Evolutionary conservation across 169 alveolate species (phyloP), one percentile per base, ranked within the genome.

Genomic region (Cryptosporidium meleagridis): DNA sequence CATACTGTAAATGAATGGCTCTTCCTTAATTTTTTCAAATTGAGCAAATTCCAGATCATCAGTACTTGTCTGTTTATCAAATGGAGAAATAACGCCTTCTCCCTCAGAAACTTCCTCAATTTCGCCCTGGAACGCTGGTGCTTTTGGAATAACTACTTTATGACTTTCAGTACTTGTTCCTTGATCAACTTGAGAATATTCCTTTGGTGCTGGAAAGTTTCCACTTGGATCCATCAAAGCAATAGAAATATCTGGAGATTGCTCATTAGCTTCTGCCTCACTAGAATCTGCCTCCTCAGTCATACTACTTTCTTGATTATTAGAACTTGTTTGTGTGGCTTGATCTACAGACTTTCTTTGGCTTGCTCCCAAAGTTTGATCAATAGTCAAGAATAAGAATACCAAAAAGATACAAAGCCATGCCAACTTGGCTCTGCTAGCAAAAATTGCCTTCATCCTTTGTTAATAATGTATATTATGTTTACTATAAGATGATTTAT

Each of bases 81-180:
- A 80, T 26, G 89, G 89, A 44, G 89, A 80, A 55, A 73, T 51
- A 14, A 44, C 89, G 16, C 70, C 75, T 4, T n/a, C 72, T 12
- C 75, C 69, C 26, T 80, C 89, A 0, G 89, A 80, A 18, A 80
- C 89, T 48, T 80, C 89, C n/a, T 80, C 89, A 29, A 53, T 26
- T 2, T 80, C 80, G 12, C 89, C 89, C 6, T 29, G 70, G 39
- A 80, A 65, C 8, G 14, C 45, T 62, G 80, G 69, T 21, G 59
- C 59, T 16, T 80, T 67, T n/a, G 89, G 89, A 37, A 80, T 39
- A 62, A 0, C 41, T 2, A 62, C 55, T 29, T 80, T 80, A 35
- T 72, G 67, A 1, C 26, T 58, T 23, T 52, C 69, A 33, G 70
- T 31, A 18, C 14, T 31, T 2, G 33, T 16, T 10, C 69, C 70